Evolutionary conservation across 129 eudicot species (phyloP).

Genomic region (Centaurea solstitialis): DNA sequence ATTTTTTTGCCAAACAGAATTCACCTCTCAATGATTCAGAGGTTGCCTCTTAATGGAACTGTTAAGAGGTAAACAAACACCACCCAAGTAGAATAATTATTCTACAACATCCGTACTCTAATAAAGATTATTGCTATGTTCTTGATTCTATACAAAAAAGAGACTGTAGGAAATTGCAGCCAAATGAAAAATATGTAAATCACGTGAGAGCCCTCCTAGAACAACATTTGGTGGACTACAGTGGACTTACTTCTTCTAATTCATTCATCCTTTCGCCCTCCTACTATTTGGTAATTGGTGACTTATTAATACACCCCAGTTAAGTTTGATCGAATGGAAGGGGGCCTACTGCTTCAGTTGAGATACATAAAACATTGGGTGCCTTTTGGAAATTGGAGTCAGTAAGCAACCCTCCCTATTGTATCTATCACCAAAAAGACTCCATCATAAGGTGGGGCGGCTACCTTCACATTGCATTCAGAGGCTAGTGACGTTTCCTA

Average conservation of each 20-base stretch:
- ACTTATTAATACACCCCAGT: neutral
- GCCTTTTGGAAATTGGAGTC: neutral
- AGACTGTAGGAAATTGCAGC: neutral
- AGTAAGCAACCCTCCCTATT: neutral
- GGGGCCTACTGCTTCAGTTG: neutral
- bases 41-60: too few species aligned
- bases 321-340: neutral
- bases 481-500: neutral
- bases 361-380: neutral
- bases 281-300: neutral
- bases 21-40: too few species aligned
- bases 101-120: too few species aligned
- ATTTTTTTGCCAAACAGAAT: too few species aligned
- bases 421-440: neutral
- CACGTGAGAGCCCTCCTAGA: neutral
- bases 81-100: too few species aligned
- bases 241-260: neutral
- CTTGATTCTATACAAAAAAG: too few species aligned
- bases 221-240: neutral
- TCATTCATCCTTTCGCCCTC: too few species aligned
- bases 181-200: neutral
- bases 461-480: neutral
- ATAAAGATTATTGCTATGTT: too few species aligned
- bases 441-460: neutral
- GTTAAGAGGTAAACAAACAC: too few species aligned